Conservation (phyloP, 805 yeast species). For the Yarrowia sp. region DNA sequence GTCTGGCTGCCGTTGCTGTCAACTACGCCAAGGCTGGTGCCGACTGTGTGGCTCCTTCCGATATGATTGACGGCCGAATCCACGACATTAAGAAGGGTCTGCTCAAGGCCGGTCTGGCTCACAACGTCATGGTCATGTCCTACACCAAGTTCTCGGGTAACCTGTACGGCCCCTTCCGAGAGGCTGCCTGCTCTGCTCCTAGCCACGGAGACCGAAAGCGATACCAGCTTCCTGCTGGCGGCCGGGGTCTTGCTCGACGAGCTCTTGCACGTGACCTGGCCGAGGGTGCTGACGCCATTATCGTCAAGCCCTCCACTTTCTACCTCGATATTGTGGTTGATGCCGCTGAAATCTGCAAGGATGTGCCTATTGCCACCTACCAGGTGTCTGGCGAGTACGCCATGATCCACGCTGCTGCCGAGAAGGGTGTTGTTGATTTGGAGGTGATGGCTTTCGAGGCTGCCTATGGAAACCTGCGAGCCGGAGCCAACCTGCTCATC, state of each 20-base stretch:
- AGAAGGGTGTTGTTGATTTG: constrained; percentile 88
- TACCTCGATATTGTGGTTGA: constrained; percentile 90
- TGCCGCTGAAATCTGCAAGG: constrained; percentile 79
- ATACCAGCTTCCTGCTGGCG: constrained; percentile 93
- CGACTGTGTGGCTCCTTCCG: constrained; percentile 93
- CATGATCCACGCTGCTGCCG: constrained; percentile 98
- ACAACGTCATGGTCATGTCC: constrained; percentile 86
- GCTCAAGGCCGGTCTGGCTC: constrained; percentile 80
- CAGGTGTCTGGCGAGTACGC: constrained; percentile 98
- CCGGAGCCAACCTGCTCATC: constrained; percentile 92
- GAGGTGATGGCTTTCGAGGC: constrained; percentile 79
- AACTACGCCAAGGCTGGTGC: constrained; percentile 97
- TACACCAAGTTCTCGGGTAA: constrained; percentile 91
- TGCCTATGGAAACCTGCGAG: constrained; percentile 89
- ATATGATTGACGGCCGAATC: constrained; percentile 96
- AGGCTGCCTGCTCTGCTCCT: constrained; percentile 94
- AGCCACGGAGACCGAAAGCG: constrained; percentile 88
- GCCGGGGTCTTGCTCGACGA: constrained; percentile 90
- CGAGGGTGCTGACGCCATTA: constrained; percentile 96
- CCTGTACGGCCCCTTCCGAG: constrained; percentile 96
- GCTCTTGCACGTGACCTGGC: constrained; percentile 83
- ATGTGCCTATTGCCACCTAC: constrained; percentile 91
- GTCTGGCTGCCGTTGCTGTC: constrained; percentile 93
- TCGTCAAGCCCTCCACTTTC: constrained; percentile 95
- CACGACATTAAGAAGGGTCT: constrained; percentile 85